Evolutionary conservation across 306 rosid genomes (phyloP).

Genomic region (Neltuma alba): DNA sequence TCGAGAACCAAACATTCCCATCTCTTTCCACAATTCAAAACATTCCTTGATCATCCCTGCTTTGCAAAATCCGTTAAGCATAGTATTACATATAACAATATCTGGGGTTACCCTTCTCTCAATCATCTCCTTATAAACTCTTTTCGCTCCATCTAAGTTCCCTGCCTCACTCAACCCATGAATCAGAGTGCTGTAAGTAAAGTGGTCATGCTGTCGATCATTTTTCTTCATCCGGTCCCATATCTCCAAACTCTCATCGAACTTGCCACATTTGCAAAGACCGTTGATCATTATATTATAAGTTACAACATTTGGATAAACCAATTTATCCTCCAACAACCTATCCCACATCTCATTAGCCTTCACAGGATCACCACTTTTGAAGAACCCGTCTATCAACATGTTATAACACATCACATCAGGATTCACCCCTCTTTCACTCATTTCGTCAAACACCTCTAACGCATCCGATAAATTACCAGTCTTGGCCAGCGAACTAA

Average conservation of each 20-base stretch:
- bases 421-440: slow-evolving; percentile 63
- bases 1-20: slow-evolving; percentile 56
- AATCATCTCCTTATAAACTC: slow-evolving; percentile 63
- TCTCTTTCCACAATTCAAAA: slow-evolving; percentile 54
- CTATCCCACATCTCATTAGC: slow-evolving; percentile 79
- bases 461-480: slow-evolving; percentile 59
- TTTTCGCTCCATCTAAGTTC: slow-evolving; percentile 63
- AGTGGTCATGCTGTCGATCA: slow-evolving; percentile 54
- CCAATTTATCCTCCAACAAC: slow-evolving; percentile 51
- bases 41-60: slow-evolving; percentile 54
- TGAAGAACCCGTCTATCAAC: slow-evolving; percentile 79
- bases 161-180: slow-evolving; percentile 74
- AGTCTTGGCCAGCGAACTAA: slow-evolving; percentile 52
- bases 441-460: slow-evolving; percentile 90
- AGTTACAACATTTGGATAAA: slow-evolving; percentile 69
- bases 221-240: slow-evolving; percentile 87
- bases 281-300: slow-evolving; percentile 92
- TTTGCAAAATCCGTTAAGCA: slow-evolving; percentile 67
- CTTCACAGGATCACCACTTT: slow-evolving; percentile 52
- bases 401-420: slow-evolving; percentile 87
- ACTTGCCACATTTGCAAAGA: slow-evolving; percentile 74
- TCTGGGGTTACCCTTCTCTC: slow-evolving; percentile 62
- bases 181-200: slow-evolving; percentile 75
- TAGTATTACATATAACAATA: slow-evolving; percentile 64
- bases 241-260: slow-evolving; percentile 67